Evolutionary conservation across 805 yeast species (phyloP), one percentile per base, ranked within the genome.

Genomic region (Ogataea saltuana): DNA sequence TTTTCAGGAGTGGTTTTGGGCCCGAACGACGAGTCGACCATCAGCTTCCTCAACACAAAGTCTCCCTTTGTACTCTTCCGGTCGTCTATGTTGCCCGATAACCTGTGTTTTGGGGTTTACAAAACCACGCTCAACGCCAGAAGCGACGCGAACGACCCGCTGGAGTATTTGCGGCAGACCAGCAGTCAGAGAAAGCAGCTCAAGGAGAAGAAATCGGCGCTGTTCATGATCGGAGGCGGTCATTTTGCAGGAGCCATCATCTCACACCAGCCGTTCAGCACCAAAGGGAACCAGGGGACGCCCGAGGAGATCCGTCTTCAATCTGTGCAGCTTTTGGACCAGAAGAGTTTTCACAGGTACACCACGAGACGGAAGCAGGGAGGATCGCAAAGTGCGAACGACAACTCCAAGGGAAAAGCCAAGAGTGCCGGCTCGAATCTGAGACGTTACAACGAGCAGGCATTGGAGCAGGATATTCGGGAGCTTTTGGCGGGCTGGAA

Each of bases 301-400:
- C 68, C 71, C 25, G 76, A 69, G 41, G 72, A 75, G 11, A 59
- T 75, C n/a, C 69, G 74, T 33, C 80, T 77, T 42, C 88, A 81
- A 61, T 75, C 78, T 13, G 95, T 83, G 15, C 76, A 72, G 38
- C 63, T 90, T 7, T 40, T 89, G 2, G 83, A 71, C 13, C 88
- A 88, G 45, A 91, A 89, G 57, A 85, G 97, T 0, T 88, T 87
- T 63, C 99, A 91, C 62, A 74, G 98, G 52, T 93, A 93, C 59
- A 93, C 99, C 2, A 89, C 97, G 1, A 81, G 99, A 69, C 76
- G 97, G 51, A 93, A 93, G 59, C 99, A 93, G 64, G 99, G 99
- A 71, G 99, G 99, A 1, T 78, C 97, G 0, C 99, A 93, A 61
- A 79, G 90, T 51, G 90, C 97, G 1, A 84, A 79, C 64, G 99